phyloP scores from a whole-genome alignment of 345 rosid species.

The Salix purpurea region DNA sequence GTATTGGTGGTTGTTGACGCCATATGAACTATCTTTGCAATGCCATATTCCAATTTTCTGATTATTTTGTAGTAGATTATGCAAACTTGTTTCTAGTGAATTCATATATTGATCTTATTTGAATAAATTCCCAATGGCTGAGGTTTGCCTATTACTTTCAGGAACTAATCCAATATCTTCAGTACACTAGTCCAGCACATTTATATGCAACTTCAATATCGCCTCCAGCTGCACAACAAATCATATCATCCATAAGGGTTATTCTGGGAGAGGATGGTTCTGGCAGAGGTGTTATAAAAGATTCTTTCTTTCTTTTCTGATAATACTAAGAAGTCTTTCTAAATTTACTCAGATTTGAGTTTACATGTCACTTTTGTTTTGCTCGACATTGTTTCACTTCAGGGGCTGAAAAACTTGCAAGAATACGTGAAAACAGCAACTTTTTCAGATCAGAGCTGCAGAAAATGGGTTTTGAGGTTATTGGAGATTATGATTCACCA shows the following conservation, averaged over 20 bases:
- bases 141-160: conserved; percentile 18
- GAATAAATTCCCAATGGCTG: background rate
- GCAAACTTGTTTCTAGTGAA: background rate
- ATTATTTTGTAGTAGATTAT: background rate
- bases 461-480: conserved; percentile 95
- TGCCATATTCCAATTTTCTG: background rate
- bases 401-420: conserved; percentile 91
- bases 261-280: conserved; percentile 96
- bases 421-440: conserved; percentile 92
- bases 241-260: conserved; percentile 74
- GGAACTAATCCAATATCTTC: conserved; percentile 78
- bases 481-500: conserved; percentile 98
- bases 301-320: background rate
- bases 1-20: background rate
- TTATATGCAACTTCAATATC: conserved; percentile 91
- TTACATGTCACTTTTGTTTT: background rate
- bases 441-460: conserved; percentile 84
- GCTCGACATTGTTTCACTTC: background rate
- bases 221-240: conserved; percentile 89
- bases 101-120: background rate
- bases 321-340: background rate
- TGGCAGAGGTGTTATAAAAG: conserved; percentile 53
- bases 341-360: background rate
- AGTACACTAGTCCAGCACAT: conserved; percentile 81
- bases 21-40: background rate